Evolutionary conservation across 495 filamentous ascomycete genomes (phyloP).

Genomic region (Lophiotrema nucula): DNA sequence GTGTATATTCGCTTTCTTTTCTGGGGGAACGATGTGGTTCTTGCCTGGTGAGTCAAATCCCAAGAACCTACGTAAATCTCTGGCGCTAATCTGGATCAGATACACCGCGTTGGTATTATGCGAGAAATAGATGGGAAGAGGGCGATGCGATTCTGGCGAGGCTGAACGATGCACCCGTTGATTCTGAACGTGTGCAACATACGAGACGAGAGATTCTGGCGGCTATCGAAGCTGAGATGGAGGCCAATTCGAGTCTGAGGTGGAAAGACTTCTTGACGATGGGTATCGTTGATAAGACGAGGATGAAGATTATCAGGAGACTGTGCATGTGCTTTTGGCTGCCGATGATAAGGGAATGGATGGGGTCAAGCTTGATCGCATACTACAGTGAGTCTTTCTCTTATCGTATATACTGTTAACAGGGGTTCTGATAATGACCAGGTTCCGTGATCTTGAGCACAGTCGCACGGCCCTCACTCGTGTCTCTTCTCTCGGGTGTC

Average conservation of each 20-base stretch:
- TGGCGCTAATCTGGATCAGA: slow-evolving; percentile 28
- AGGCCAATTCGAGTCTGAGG: slow-evolving; percentile 28
- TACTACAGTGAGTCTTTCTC: slow-evolving; percentile 27
- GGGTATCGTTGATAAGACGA: slow-evolving; percentile 27
- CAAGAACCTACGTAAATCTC: too few species aligned
- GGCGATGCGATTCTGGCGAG: slow-evolving; percentile 43
- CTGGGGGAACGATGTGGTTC: slow-evolving; percentile 35
- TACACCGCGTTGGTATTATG: slow-evolving; percentile 51
- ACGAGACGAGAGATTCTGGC: slow-evolving; percentile 28
- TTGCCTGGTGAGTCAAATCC: slow-evolving; percentile 38
- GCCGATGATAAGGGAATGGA: slow-evolving; percentile 34
- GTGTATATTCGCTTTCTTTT: slow-evolving; percentile 39
- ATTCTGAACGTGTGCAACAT: slow-evolving; percentile 23
- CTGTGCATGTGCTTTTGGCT: slow-evolving; percentile 34
- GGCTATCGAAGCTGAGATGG: slow-evolving; percentile 29
- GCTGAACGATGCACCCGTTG: slow-evolving; percentile 37
- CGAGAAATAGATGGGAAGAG: slow-evolving; percentile 43
- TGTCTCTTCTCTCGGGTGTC: slow-evolving; percentile 30
- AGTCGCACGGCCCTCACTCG: slow-evolving; percentile 19
- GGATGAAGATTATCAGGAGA: slow-evolving; percentile 31
- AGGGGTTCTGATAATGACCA: slow-evolving; percentile 1
- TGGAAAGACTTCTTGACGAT: slow-evolving; percentile 33
- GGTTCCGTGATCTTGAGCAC: slow-evolving; percentile 31
- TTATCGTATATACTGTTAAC: background rate
- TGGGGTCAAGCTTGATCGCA: slow-evolving; percentile 32